A percentile compares a stretch with the other conserved stretches of the same genome.
phyloP scores from a whole-genome alignment of 768 basidiomycete genomes.

The Tulasnella sp. region DNA sequence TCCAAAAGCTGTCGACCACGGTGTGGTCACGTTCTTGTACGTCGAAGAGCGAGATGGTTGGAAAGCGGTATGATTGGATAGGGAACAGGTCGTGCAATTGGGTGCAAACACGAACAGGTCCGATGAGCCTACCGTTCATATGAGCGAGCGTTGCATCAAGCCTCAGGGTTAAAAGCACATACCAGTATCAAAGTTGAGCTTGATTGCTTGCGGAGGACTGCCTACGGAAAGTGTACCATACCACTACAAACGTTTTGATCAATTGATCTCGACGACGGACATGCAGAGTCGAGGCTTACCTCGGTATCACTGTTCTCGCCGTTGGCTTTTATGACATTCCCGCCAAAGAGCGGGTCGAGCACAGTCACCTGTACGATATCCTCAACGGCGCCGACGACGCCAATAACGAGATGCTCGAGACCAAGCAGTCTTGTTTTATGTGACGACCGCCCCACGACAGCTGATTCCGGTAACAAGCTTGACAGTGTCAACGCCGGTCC shows the following conservation, averaged over 20 bases:
- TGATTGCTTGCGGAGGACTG: background rate
- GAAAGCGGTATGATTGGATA: slow-evolving; percentile 8
- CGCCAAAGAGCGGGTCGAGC: background rate
- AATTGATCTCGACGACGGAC: background rate
- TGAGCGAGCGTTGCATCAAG: background rate
- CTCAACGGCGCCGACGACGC: background rate
- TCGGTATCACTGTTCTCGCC: background rate
- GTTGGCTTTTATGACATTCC: slow-evolving; percentile 1
- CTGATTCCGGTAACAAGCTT: too few relatives aligned
- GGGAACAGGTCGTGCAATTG: background rate
- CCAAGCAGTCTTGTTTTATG: background rate
- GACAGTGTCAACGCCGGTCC: background rate
- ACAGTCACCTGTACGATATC: background rate
- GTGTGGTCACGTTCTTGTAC: background rate
- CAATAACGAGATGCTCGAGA: background rate
- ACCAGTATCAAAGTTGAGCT: slow-evolving; percentile 9
- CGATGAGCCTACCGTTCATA: background rate
- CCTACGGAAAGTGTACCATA: slow-evolving; percentile 4
- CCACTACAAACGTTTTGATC: background rate
- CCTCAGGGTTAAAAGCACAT: background rate
- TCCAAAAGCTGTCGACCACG: background rate
- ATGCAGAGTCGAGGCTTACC: background rate
- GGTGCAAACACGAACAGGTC: background rate
- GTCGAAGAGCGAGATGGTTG: background rate
- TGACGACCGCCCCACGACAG: too few relatives aligned